Evolutionary conservation across 768 basidiomycete genomes (phyloP).

Genomic region (Tricholoma sp.): DNA sequence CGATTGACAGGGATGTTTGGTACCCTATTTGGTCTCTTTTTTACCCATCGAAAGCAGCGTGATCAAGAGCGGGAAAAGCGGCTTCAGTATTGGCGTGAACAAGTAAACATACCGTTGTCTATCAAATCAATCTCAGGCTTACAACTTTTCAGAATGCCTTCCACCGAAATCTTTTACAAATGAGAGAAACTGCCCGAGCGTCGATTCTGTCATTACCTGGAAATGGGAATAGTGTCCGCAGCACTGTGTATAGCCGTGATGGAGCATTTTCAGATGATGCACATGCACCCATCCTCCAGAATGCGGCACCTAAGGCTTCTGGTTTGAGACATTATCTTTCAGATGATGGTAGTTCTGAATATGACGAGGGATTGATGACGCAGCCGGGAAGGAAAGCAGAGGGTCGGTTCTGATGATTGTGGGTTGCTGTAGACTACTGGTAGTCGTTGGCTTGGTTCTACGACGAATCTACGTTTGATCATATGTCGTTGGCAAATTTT

Average conservation of each 20-base stretch:
- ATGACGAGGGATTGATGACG: conserved; percentile 46
- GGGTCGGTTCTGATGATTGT: conserved; percentile 30
- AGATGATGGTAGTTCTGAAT: conserved; percentile 43
- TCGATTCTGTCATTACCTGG: conserved; percentile 57
- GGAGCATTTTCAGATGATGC: conserved; percentile 50
- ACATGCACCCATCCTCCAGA: conserved; percentile 47
- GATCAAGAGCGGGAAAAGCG: conserved; percentile 78
- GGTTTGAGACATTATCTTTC: conserved; percentile 51
- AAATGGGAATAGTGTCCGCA: conserved; percentile 41
- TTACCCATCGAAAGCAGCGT: conserved; percentile 67
- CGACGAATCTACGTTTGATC: no score
- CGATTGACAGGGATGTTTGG: conserved; percentile 60
- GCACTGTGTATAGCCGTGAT: conserved; percentile 44
- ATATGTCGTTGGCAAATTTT: neutral
- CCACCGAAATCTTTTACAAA: conserved; percentile 75
- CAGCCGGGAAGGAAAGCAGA: conserved; percentile 29
- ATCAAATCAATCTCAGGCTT: neutral
- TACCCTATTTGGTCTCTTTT: conserved; percentile 63
- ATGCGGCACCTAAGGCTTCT: conserved; percentile 44
- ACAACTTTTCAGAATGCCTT: conserved; percentile 53
- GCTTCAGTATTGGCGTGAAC: conserved; percentile 87
- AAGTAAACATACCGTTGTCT: conserved; percentile 35
- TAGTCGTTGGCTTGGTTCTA: neutral
- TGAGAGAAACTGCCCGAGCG: conserved; percentile 69
- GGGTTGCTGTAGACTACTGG: neutral